Base-by-base conservation (phyloP, 306 rosid species). In the Trifolium fragiferum region DNA sequence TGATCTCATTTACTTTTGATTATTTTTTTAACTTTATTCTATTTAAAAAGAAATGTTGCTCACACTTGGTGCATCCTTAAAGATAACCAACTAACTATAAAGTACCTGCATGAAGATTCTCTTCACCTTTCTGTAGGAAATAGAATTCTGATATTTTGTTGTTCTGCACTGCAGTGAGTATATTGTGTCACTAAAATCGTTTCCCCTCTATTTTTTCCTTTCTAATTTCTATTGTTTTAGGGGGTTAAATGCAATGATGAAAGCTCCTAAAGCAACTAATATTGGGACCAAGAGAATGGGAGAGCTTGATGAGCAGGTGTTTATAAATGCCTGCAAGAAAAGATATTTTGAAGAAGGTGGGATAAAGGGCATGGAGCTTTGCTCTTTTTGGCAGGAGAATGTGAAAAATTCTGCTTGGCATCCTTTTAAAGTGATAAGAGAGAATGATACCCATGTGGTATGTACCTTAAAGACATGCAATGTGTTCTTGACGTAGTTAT, bases 281-380 rank as follows among this genome's bases (percentile, higher is more conserved):
- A 84, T 91, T 82, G 95, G 93, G 77, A 80, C 90, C 44, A 94
- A 90, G 83, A 88, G 96, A 84, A 92, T 94, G 99, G 97, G 99
- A 35, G 99, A 92, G 54, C 84, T 92, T 21, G 97, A 94, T 80
- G 67, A 76, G 66, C 89, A 90, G 76, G 85, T 89, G 33, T 94
- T 94, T 77, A 67, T 84, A 47, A 66, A 80, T n/a, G 19, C 64
- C 32, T 90, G 89, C 89, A 94, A 88, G 86, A 73, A 87, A 70
- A 83, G 62, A 75, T 87, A 63, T 74, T 75, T 7, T 2, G 89
- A 79, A 66, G 96, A 94, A 62, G 88, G 92, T 74, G 74, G 76
- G 75, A 30, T 87, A 61, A 81, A 90, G 82, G 96, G 83, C 66
- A 65, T 82, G 16, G 91, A 85, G 79, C 82, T 92, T 32, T 90